These are phyloP conservation scores for Ceratocystis cubensis DNA, from an alignment of 2,329 filamentous ascomycete species.

Conservation along the genomic window DNA sequence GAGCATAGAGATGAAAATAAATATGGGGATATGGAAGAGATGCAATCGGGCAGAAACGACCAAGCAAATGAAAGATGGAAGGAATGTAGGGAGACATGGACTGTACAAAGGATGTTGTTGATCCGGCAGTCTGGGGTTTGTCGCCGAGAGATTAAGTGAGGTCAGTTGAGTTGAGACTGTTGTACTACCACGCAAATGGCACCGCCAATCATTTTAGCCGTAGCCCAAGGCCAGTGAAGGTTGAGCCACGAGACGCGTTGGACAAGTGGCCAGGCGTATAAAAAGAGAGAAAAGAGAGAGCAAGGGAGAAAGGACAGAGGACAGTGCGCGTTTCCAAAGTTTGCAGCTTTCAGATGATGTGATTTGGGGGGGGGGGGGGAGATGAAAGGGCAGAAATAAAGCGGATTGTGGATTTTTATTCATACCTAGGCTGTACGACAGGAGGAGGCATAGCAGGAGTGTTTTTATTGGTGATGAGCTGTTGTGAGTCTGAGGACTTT, in stretches of 20 bases:
- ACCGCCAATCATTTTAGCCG: background rate
- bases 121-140: too few relatives aligned
- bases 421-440: constrained; percentile 1
- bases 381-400: background rate
- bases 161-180: background rate
- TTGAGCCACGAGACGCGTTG: background rate
- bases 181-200: background rate
- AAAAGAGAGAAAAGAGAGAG: background rate
- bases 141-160: background rate
- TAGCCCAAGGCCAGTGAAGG: background rate
- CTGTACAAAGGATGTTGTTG: background rate
- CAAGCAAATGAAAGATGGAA: background rate
- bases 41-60: background rate
- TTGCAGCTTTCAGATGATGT: background rate
- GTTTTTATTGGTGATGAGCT: background rate
- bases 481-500: background rate
- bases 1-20: background rate
- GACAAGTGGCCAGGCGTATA: background rate
- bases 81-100: background rate
- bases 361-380: background rate
- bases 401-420: background rate
- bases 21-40: background rate
- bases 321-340: background rate
- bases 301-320: background rate
- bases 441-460: background rate